These are phyloP conservation scores for Colletotrichum somersetense DNA, from an alignment of 2,329 filamentous ascomycete genomes.

Conservation along the genomic window DNA sequence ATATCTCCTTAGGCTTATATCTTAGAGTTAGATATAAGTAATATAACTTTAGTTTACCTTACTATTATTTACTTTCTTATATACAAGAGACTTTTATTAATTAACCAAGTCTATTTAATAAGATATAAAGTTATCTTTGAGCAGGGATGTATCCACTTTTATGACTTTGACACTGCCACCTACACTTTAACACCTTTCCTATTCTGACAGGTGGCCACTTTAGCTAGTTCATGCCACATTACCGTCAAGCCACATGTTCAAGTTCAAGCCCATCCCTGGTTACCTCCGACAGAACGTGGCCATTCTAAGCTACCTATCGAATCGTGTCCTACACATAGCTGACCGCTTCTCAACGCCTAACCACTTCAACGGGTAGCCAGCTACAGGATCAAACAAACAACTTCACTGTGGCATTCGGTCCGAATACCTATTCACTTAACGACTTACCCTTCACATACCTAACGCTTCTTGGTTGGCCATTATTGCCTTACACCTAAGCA, in stretches of 20 bases:
- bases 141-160: too few species aligned
- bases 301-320: slow-evolving; percentile 12
- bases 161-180: too few species aligned
- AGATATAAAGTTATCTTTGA: too few species aligned
- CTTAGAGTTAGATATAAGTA: too few species aligned
- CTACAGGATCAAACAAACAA: background rate
- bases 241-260: background rate
- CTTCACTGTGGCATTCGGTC: background rate
- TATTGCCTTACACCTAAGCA: background rate
- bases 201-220: too few species aligned
- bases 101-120: too few species aligned
- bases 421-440: background rate
- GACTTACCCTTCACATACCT: too few species aligned
- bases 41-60: too few species aligned
- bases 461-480: background rate
- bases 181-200: too few species aligned
- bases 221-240: background rate
- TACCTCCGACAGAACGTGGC: slow-evolving; percentile 12
- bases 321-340: background rate
- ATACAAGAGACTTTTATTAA: too few species aligned
- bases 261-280: background rate
- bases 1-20: too few species aligned
- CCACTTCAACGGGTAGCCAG: background rate
- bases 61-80: too few species aligned
- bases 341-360: background rate